Evolutionary conservation across 1,284 basidiomycete genomes (phyloP), one percentile per base, ranked within the genome.

Genomic region (Ganoderma lingzhi): DNA sequence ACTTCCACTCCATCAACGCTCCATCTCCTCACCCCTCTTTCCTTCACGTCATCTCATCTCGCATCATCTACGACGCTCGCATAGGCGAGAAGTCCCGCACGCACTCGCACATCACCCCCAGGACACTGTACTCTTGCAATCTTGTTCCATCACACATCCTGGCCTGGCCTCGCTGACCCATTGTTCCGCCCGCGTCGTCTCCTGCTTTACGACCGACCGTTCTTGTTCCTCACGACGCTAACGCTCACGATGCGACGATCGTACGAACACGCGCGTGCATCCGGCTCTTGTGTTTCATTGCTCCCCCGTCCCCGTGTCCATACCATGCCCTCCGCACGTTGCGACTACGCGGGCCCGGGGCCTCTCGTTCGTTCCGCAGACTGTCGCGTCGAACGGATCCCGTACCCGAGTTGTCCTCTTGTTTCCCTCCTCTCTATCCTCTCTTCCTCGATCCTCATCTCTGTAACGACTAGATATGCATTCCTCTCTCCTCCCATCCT

Each of bases 401-500:
- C 32, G 60, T 67, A 41, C 59, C 63, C 55, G 63, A 63, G 63
- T 63, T 64, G 65, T 70, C 68, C 70, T 71, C 67, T 28, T 56
- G 60, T 70, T 64, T 69, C 77, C 74, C 76, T 30, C 51, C 71
- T 74, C 66, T 73, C 75, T 76, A 69, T 28, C 8, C 35, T 35
- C 69, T 63, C 68, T 73, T 70, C 73, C 66, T 73, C 75, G 76
- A 70, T 51, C 23, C 23, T 72, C 73, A 68, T 69, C 71, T 74
- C 68, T 90, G 88, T 90, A 89, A 90, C 84, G 85, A 89, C 85
- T 89, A 90, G 87, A 88, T 84, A 90, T 88, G 85, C 85, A 84
- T 81, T 73, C 76, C 78, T 75, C 73, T 76, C 72, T 75, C 67
- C 67, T 62, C 62, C 64, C 45, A n/a, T 28, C 64, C 55, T 35